A percentile compares a stretch with the other conserved stretches of the same genome.
phyloP scores from a whole-genome alignment of 805 yeast species.

The Candida vaughaniae region DNA sequence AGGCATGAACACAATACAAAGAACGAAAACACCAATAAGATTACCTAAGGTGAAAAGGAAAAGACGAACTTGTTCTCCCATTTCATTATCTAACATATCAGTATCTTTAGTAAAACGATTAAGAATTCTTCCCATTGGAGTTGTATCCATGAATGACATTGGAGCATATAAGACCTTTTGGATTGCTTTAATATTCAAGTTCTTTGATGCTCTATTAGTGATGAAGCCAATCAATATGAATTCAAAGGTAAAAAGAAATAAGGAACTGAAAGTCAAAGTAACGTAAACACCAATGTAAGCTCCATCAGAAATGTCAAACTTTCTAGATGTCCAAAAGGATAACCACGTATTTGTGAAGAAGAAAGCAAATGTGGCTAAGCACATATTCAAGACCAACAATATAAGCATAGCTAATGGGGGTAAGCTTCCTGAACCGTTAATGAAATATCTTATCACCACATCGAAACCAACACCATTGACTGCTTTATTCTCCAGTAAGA shows the following conservation, averaged over 20 bases:
- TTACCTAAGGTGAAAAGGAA: slow-evolving; percentile 53
- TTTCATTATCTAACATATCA: slow-evolving; percentile 75
- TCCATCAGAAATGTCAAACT: slow-evolving; percentile 48
- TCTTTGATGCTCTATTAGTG: slow-evolving; percentile 51
- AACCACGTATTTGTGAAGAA: slow-evolving; percentile 73
- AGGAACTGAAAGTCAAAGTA: slow-evolving; percentile 51
- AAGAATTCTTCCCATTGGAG: slow-evolving; percentile 82
- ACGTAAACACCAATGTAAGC: slow-evolving; percentile 75
- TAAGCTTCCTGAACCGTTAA: slow-evolving; percentile 53
- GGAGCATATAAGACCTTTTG: slow-evolving; percentile 66
- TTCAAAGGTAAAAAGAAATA: slow-evolving; percentile 41
- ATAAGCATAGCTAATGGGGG: slow-evolving; percentile 19
- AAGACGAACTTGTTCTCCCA: slow-evolving; percentile 65
- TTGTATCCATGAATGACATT: slow-evolving; percentile 77
- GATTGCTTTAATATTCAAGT: slow-evolving; percentile 60
- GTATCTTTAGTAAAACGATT: slow-evolving; percentile 87
- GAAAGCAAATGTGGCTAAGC: slow-evolving; percentile 29
- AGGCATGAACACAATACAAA: slow-evolving; percentile 35
- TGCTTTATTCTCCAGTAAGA: slow-evolving; percentile 55
- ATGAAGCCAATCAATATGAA: slow-evolving; percentile 48
- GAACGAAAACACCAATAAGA: slow-evolving; percentile 52
- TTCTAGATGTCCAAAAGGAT: slow-evolving; percentile 72
- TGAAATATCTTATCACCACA: slow-evolving; percentile 52
- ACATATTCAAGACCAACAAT: slow-evolving; percentile 9
- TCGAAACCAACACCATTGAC: slow-evolving; percentile 49